A percentile compares a stretch with the other conserved stretches of the same genome.
Conservation (phyloP, 768 basidiomycete species). For the Boletus reticuloceps region DNA sequence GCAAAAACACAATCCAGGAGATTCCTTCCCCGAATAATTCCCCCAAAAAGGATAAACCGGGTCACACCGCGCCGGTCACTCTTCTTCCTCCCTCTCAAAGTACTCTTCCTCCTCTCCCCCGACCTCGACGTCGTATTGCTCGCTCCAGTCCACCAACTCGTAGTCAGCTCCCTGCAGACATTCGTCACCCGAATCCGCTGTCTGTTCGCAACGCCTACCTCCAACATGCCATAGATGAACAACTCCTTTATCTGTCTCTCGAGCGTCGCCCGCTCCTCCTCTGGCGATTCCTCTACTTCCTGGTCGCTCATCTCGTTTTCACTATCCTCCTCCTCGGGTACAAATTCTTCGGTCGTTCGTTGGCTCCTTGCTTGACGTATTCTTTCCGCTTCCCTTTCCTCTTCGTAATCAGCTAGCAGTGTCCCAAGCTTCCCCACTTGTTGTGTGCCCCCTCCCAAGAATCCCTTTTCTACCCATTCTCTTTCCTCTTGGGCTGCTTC, state of each 20-base stretch:
- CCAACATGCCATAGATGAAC: conserved; percentile 74
- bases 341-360: conserved; percentile 40
- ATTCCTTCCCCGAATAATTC: conserved; percentile 12
- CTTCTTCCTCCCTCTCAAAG: conserved; percentile 61
- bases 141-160: conserved; percentile 73
- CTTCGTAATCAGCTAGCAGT: conserved; percentile 71
- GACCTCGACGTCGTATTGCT: conserved; percentile 56
- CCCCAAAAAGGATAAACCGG: conserved; percentile 5
- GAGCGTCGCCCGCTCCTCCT: conserved; percentile 51
- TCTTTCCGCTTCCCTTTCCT: conserved; percentile 70
- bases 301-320: conserved; percentile 41
- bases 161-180: conserved; percentile 60
- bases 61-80: conserved; percentile 21
- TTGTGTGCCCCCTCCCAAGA: conserved; percentile 53
- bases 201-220: conserved; percentile 43
- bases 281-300: conserved; percentile 44
- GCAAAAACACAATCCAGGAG: not conserved
- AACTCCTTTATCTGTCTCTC: conserved; percentile 61
- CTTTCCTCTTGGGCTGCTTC: conserved; percentile 65
- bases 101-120: conserved; percentile 69
- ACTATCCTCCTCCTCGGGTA: conserved; percentile 60
- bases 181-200: not conserved
- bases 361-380: conserved; percentile 45
- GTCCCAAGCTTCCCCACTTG: conserved; percentile 69
- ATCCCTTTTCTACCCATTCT: conserved; percentile 62